Conservation (phyloP, 768 basidiomycete genomes). For the Hydnum rufescens region DNA sequence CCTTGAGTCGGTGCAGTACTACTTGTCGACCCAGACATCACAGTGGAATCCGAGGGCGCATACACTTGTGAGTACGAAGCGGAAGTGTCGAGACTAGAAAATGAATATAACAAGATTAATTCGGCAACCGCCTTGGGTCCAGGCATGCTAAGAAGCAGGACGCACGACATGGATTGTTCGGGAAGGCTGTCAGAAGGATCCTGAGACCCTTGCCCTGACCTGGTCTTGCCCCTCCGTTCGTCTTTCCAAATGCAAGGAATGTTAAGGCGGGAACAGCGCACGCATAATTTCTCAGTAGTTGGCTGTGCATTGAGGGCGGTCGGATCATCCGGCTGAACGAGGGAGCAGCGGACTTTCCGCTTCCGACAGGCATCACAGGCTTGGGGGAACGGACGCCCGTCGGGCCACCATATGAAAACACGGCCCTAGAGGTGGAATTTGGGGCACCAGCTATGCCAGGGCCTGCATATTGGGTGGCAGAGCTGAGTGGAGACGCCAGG, state of each 20-base stretch:
- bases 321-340: neutral
- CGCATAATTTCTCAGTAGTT: neutral
- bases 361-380: neutral
- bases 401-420: neutral
- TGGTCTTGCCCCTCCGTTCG: neutral
- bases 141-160: too few species aligned
- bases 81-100: too few species aligned
- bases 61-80: too few species aligned
- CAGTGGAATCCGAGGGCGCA: too few species aligned
- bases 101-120: too few species aligned
- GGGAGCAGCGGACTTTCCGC: neutral
- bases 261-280: neutral
- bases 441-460: too few species aligned
- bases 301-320: neutral
- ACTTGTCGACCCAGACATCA: too few species aligned
- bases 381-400: neutral
- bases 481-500: too few species aligned
- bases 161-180: too few species aligned
- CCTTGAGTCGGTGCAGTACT: too few species aligned
- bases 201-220: neutral
- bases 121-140: too few species aligned
- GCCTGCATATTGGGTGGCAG: too few species aligned
- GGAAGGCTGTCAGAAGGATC: neutral
- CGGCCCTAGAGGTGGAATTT: neutral
- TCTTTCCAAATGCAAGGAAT: constrained; percentile 1